Base-by-base conservation (phyloP, 2,329 filamentous ascomycete species). In the Fusarium pseudoanthophilum region DNA sequence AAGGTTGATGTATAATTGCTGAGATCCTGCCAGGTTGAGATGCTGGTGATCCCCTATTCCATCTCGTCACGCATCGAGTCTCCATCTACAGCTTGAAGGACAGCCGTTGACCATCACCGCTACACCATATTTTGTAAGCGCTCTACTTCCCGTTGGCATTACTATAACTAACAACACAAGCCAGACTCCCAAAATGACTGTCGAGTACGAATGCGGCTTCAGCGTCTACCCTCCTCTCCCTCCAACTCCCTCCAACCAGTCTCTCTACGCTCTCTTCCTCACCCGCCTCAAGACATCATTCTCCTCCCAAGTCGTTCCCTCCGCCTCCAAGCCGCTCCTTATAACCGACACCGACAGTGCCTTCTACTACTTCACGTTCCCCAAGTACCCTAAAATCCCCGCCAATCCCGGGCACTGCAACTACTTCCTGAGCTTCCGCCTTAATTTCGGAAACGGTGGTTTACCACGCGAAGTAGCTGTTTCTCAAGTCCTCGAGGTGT, bases 161-260 rank as follows among this genome's bases (percentile, higher is more conserved):
- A 26, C 5, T 11, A 16, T 9, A 24, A 28, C 34, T 48, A 34
- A 48, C 28, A 58, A 7, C 20, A 11, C 4, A 15, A 26, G 7
- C 0, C 5, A 4, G 2, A 3, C 26, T n/a, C 1, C 5, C 26
- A 42, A 32, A 20, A 66, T 57, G 40, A 2, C n/a, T 0, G 42
- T 24, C 18, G 42, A 43, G 30, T 66, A 18, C 18, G 37, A 66
- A 2, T 64, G 60, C 30, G 64, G 49, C 9, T 58, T 66, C 49
- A 66, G 60, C 30, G 9, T 66, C 26, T 51, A 48, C 30, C 64
- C 60, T 6, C 18, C 49, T 4, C 49, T 66, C 5, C 34, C 53
- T 9, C 37, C 18, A 43, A 49, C 30, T 9, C 24, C 24, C 7
- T 20, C 48, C n/a, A 58, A 42, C 37, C 51, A 53, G 24, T 32